Evolutionary conservation across 2,329 filamentous ascomycete genomes (phyloP).

Genomic region (Cryphonectria parasitica): DNA sequence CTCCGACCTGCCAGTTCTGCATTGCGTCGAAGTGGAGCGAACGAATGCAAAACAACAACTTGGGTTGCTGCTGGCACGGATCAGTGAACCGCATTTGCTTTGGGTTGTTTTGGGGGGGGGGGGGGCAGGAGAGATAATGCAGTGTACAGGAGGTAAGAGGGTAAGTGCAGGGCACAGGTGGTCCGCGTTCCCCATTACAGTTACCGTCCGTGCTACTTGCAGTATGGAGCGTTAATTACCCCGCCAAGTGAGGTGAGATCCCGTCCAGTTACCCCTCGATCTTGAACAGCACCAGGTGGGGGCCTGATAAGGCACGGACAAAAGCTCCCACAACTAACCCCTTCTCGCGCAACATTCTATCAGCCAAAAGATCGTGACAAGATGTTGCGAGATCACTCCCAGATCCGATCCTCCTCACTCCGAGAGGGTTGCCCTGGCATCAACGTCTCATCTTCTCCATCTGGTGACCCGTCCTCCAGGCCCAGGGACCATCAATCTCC

Average conservation of each 20-base stretch:
- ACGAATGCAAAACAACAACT: neutral
- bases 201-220: neutral
- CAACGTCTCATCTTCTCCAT: conserved; percentile 6
- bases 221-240: conserved; percentile 6
- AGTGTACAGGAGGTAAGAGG: conserved; percentile 12
- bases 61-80: conserved; percentile 1
- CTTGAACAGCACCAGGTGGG: conserved; percentile 2
- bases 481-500: neutral
- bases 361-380: neutral
- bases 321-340: no score
- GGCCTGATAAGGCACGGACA: neutral
- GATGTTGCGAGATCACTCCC: neutral
- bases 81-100: neutral
- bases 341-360: neutral
- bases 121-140: conserved; percentile 10
- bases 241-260: conserved; percentile 18
- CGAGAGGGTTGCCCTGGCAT: neutral
- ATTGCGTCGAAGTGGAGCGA: conserved; percentile 2
- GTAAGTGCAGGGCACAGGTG: neutral
- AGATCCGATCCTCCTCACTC: neutral
- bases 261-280: conserved; percentile 12
- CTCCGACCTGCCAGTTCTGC: conserved; percentile 10
- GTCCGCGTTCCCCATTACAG: neutral
- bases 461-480: conserved; percentile 4
- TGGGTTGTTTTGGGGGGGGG: neutral